A percentile compares a stretch with the other conserved stretches of the same genome.
phyloP scores from a whole-genome alignment of 768 basidiomycete species.

The Suillus paluster region DNA sequence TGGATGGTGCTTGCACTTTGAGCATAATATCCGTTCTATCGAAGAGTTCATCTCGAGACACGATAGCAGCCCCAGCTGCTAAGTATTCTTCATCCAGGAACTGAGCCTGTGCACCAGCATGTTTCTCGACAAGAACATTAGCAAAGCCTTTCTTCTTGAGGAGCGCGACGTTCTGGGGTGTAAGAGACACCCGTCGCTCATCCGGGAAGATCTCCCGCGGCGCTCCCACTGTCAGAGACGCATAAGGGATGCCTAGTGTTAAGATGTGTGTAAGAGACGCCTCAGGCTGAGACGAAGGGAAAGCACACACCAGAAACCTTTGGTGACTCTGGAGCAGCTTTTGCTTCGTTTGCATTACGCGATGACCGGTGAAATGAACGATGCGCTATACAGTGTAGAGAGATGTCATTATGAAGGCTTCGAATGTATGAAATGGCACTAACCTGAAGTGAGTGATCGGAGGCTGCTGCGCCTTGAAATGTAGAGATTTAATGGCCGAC shows the following conservation, averaged over 20 bases:
- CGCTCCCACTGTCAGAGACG: conserved; percentile 74
- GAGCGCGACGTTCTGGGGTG: conserved; percentile 75
- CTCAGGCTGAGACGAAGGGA: neutral
- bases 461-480: conserved; percentile 15
- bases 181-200: conserved; percentile 81
- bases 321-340: conserved; percentile 17
- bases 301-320: conserved; percentile 30
- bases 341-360: conserved; percentile 26
- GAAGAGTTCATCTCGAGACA: conserved; percentile 74
- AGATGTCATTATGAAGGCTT: neutral
- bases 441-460: conserved; percentile 30
- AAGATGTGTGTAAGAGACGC: conserved; percentile 4
- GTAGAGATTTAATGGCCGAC: conserved; percentile 22
- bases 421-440: conserved; percentile 3
- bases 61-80: conserved; percentile 78
- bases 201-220: conserved; percentile 78
- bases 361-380: conserved; percentile 37
- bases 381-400: conserved; percentile 26
- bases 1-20: conserved; percentile 81
- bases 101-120: conserved; percentile 73
- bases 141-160: conserved; percentile 85
- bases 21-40: conserved; percentile 74
- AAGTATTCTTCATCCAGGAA: conserved; percentile 82
- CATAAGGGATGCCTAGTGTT: conserved; percentile 62
- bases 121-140: conserved; percentile 71